Percentiles rank a stretch among this genome's conserved stretches.
Evolutionary conservation across 257 asterid genomes (phyloP).

Genomic region (Marsdenia floribunda): DNA sequence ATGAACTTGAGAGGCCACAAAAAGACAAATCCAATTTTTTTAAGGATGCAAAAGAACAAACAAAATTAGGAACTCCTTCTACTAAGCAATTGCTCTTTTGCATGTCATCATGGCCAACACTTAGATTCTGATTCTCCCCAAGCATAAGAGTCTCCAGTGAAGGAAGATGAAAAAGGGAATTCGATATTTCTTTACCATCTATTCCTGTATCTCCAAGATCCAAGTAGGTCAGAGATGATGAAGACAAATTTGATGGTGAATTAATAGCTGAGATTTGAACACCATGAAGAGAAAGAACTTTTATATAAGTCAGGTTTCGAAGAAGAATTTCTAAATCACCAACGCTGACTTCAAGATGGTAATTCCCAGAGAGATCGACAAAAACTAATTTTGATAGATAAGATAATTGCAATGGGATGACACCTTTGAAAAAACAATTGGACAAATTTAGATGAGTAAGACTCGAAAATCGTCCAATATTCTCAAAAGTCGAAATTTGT

Average conservation of each 20-base stretch:
- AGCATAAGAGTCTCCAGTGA: too few species aligned
- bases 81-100: too few species aligned
- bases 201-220: not conserved
- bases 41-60: too few species aligned
- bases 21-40: too few species aligned
- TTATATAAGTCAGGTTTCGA: slow-evolving; percentile 8
- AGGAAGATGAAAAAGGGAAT: too few species aligned
- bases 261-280: not conserved
- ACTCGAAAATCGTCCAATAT: not conserved
- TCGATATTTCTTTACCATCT: too few species aligned
- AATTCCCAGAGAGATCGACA: not conserved
- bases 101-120: too few species aligned
- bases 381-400: not conserved
- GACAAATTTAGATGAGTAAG: slow-evolving; percentile 7
- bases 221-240: not conserved
- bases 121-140: too few species aligned
- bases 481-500: not conserved
- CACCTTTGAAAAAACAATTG: not conserved
- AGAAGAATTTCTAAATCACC: not conserved
- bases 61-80: too few species aligned
- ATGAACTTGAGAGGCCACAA: too few species aligned
- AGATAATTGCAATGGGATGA: not conserved
- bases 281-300: rapidly evolving
- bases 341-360: rapidly evolving
- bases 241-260: too few species aligned